Base-by-base conservation (phyloP, 805 yeast species). In the Sporopachydermia quercuum region DNA sequence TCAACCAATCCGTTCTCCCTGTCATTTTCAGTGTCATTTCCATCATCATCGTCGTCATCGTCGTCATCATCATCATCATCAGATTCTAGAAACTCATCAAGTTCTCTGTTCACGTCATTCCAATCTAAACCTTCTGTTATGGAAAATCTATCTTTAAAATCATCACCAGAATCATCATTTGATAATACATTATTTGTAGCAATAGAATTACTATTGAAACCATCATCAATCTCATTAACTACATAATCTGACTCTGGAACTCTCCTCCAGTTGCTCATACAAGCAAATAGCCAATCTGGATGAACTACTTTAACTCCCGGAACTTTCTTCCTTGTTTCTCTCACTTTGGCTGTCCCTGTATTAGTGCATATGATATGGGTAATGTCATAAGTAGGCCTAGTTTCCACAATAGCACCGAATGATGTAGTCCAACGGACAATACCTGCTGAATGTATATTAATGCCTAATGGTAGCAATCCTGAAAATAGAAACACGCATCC, bases 341-440 rank as follows among this genome's bases (percentile, higher is more conserved):
- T 69, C 5, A 87, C 95, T 55, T 89, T 89, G 50, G 74, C 71
- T 0, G 98, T 91, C 15, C 78, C 76, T 1, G 86, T 75, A 39
- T 78, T 78, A 43, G 78, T 71, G 35, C 96, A 83, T 14, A 89
- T 77, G 2, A 89, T 81, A 57, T 89, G 98, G 0, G 97, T 91
- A 2, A 93, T 87, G 1, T 71, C 62, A 14, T 74, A 72, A 37
- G 71, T 66, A 16, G 81, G 76, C 42, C 83, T 86, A 3, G 76
- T 65, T 1, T 79, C 79, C 4, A 89, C 86, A 2, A 65, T 65
- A 0, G 95, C 96, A 1, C 98, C 98, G 65, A 89, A 89, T 40
- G 87, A 83, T 38, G 72, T 71, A 8, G 89, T 82, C 96, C 97
- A 89, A 16, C 78, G 74, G 1, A 87, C 96, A 36, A 91, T 82